A percentile compares a stretch with the other conserved stretches of the same genome.
These are phyloP conservation scores for Yamadazyma atmosphaerica DNA, from an alignment of 1,139 yeast species.

Conservation along the genomic window DNA sequence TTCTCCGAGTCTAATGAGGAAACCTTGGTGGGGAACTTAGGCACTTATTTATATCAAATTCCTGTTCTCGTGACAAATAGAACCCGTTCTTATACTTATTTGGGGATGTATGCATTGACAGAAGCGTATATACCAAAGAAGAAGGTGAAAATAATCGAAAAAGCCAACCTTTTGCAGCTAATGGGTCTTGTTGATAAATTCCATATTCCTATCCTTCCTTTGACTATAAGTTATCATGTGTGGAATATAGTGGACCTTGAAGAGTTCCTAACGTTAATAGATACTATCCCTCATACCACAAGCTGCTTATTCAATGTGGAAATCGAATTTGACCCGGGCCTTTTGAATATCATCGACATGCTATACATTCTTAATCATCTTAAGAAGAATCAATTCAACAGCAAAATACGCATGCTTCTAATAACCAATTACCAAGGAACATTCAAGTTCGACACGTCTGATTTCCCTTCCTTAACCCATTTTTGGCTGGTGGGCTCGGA, in stretches of 20 bases:
- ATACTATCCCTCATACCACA: conserved; percentile 3
- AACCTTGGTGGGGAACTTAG: not conserved
- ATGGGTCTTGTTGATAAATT: not conserved
- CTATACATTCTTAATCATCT: conserved; percentile 8
- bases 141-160: not conserved
- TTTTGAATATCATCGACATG: not conserved
- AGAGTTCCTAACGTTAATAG: conserved; percentile 14
- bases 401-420: conserved; percentile 10
- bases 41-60: not conserved
- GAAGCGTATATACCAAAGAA: conserved; percentile 9
- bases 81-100: conserved; percentile 10
- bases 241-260: conserved; percentile 21
- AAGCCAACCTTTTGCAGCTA: not conserved
- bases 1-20: not conserved
- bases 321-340: conserved; percentile 22
- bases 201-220: not conserved
- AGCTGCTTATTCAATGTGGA: conserved; percentile 20
- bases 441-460: conserved; percentile 6
- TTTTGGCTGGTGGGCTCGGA: conserved; percentile 22
- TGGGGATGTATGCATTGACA: conserved; percentile 16
- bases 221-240: conserved; percentile 23
- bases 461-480: conserved; percentile 11
- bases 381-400: conserved; percentile 4
- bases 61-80: conserved; percentile 13
- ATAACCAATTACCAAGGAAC: conserved; percentile 16